These are phyloP conservation scores for Thalassiosira exigua DNA, from an alignment of 352 stramenopile genomes.

Conservation along the genomic window DNA sequence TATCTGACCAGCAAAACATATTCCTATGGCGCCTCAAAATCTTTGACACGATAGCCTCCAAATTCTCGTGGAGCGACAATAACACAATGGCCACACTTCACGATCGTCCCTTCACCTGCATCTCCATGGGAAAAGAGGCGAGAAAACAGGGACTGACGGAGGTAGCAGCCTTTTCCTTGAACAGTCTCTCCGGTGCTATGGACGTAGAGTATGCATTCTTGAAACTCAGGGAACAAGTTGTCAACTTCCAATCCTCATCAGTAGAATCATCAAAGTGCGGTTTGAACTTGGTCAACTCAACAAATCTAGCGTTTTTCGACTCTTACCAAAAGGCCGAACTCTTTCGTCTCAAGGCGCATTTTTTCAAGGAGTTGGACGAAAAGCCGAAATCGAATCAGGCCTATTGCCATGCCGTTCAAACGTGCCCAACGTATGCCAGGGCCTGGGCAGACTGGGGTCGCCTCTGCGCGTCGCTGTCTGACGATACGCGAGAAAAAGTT, in stretches of 20 bases:
- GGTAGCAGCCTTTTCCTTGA: slow-evolving; percentile 71
- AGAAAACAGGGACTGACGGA: slow-evolving; percentile 82
- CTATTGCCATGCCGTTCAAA: slow-evolving; percentile 83
- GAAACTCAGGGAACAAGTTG: slow-evolving; percentile 85
- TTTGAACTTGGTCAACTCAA: slow-evolving; percentile 86
- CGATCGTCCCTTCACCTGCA: slow-evolving; percentile 81
- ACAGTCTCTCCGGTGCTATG: slow-evolving; percentile 77
- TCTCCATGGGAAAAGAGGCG: slow-evolving; percentile 76
- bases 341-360: slow-evolving; percentile 84
- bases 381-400: slow-evolving; percentile 83
- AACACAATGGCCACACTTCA: slow-evolving; percentile 80
- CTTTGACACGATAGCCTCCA: slow-evolving; percentile 80
- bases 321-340: slow-evolving; percentile 83
- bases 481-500: slow-evolving; percentile 43
- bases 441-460: slow-evolving; percentile 83
- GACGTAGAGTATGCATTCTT: slow-evolving; percentile 85
- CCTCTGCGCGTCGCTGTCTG: slow-evolving; percentile 77
- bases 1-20: slow-evolving; percentile 82
- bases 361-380: slow-evolving; percentile 74
- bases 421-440: slow-evolving; percentile 77
- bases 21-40: slow-evolving; percentile 83
- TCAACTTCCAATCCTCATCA: slow-evolving; percentile 63
- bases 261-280: slow-evolving; percentile 71
- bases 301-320: slow-evolving; percentile 87
- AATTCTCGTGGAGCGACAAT: slow-evolving; percentile 84